Conservation (phyloP, 805 yeast genomes). For the Brettanomyces sp. region DNA sequence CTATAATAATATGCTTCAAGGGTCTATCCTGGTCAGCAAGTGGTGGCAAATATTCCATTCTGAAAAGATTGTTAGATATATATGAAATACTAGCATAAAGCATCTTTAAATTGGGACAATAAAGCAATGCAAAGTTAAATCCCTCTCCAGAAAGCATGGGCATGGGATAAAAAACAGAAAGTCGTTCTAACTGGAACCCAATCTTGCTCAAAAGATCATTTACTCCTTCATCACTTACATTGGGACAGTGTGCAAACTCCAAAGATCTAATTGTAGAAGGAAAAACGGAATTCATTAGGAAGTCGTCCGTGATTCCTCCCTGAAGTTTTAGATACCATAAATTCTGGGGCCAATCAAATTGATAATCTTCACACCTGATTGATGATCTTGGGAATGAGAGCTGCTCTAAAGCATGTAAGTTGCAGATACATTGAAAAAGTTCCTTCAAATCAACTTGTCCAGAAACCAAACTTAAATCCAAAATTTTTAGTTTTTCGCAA, state of each 20-base stretch:
- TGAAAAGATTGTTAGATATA: conserved; percentile 41
- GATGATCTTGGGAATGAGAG: conserved; percentile 87
- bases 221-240: conserved; percentile 55
- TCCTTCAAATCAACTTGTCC: conserved; percentile 82
- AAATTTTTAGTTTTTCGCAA: conserved; percentile 51
- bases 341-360: conserved; percentile 65
- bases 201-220: conserved; percentile 49
- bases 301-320: conserved; percentile 84
- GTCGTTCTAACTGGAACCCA: conserved; percentile 54
- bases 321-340: conserved; percentile 65
- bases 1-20: conserved; percentile 55
- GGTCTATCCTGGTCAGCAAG: conserved; percentile 30
- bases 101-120: conserved; percentile 63
- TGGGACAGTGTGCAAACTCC: conserved; percentile 85
- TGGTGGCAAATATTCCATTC: conserved; percentile 34
- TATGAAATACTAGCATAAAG: conserved; percentile 77
- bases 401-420: conserved; percentile 54
- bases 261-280: conserved; percentile 64
- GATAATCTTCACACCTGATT: conserved; percentile 53
- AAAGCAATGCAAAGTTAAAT: conserved; percentile 60
- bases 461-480: conserved; percentile 80
- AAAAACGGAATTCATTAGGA: conserved; percentile 58
- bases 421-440: conserved; percentile 64
- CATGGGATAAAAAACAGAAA: conserved; percentile 81
- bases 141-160: conserved; percentile 65